Evolutionary conservation across 164 flowering plant genomes (phyloP), one percentile per base, ranked within the genome.

Genomic region (Tinospora cordifolia): DNA sequence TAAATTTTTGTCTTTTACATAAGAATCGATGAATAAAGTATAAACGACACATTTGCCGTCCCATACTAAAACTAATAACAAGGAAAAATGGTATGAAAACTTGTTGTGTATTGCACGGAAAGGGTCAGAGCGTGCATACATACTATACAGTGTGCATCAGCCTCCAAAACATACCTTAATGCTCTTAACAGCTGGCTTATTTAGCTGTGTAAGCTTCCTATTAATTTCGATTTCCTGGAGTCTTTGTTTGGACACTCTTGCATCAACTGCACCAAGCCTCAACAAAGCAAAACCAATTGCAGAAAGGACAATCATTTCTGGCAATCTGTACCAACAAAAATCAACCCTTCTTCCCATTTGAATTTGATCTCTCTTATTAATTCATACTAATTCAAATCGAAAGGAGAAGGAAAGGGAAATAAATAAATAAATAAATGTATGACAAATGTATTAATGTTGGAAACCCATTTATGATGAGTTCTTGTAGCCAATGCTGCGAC

Each of bases 111-210:
- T n/a, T n/a, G n/a, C n/a, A n/a, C n/a, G n/a, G n/a, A n/a, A n/a
- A n/a, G n/a, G n/a, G n/a, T n/a, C n/a, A n/a, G n/a, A n/a, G n/a
- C n/a, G n/a, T n/a, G n/a, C n/a, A n/a, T n/a, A n/a, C n/a, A n/a
- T n/a, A n/a, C n/a, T n/a, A n/a, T n/a, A n/a, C n/a, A n/a, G n/a
- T n/a, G n/a, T n/a, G n/a, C n/a, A n/a, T n/a, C n/a, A n/a, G n/a
- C n/a, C n/a, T n/a, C n/a, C n/a, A n/a, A n/a, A n/a, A 27, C 58
- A 15, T 46, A 66, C 69, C 58, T 66, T 19, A 47, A 41, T 66
- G 15, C 69, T 66, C 57, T 44, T 66, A 13, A 66, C 69, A 44
- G 69, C 9, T 46, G 69, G 57, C 57, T 66, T 46, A 10, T 66
- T 66, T 36, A 66, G 69, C 46, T 22, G 46, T 38, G 46, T 66